These are phyloP conservation scores for Pueraria montana DNA, from an alignment of 306 rosid species.

Conservation along the genomic window DNA sequence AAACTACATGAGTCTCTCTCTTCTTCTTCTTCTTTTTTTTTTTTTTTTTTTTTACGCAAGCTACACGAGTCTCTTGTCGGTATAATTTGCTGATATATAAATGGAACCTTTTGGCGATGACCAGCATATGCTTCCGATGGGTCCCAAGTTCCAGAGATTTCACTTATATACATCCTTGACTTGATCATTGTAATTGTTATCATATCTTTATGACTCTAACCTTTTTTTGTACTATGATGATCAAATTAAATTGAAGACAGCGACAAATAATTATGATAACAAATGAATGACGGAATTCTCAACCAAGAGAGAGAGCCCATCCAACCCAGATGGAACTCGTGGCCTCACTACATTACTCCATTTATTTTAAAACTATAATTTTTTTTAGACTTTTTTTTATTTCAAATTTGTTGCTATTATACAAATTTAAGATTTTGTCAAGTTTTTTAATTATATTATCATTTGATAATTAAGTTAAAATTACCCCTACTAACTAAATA, in stretches of 20 bases:
- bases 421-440: background rate
- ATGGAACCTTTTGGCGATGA: constrained; percentile 26
- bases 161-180: too few species aligned
- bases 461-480: background rate
- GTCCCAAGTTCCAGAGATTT: constrained; percentile 24
- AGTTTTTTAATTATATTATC: background rate
- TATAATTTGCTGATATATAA: too few species aligned
- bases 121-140: constrained; percentile 24
- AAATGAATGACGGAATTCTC: background rate
- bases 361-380: background rate
- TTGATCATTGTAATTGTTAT: background rate
- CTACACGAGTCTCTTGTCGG: too few species aligned
- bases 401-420: background rate
- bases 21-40: too few species aligned
- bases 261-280: background rate
- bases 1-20: too few species aligned
- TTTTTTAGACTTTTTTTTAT: too few species aligned
- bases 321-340: background rate
- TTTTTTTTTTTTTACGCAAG: too few species aligned
- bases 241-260: background rate
- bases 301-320: background rate
- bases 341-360: background rate
- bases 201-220: too few species aligned
- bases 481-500: background rate
- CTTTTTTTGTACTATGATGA: background rate